Evolutionary conservation across 352 stramenopile species (phyloP).

Genomic region (Phytophthora cactorum): DNA sequence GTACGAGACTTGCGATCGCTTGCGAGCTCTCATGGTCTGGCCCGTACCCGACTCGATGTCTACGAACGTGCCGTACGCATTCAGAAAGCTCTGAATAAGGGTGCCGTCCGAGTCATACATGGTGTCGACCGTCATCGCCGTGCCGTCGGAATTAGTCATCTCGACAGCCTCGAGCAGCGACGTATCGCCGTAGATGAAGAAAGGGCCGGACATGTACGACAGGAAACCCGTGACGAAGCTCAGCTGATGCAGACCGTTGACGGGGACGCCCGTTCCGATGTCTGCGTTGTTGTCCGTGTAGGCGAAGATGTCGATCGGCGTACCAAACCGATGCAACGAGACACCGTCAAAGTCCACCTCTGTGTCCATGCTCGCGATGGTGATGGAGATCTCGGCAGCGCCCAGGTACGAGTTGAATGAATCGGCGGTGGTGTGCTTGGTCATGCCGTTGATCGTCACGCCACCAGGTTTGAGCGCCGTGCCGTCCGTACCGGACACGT

Average conservation of each 20-base stretch:
- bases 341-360: conserved; percentile 54
- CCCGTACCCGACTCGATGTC: conserved; percentile 73
- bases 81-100: conserved; percentile 52
- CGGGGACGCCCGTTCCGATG: conserved; percentile 54
- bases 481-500: conserved; percentile 58
- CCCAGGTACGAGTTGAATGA: conserved; percentile 49
- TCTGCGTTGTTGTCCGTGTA: conserved; percentile 34
- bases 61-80: conserved; percentile 62
- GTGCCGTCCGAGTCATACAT: conserved; percentile 55
- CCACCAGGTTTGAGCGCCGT: conserved; percentile 44
- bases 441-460: conserved; percentile 55
- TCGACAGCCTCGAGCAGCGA: conserved; percentile 50
- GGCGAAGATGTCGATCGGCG: conserved; percentile 44
- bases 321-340: conserved; percentile 54
- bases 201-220: conserved; percentile 70
- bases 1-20: conserved; percentile 70
- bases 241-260: conserved; percentile 70
- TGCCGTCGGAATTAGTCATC: conserved; percentile 64
- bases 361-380: conserved; percentile 48
- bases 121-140: conserved; percentile 38
- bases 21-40: conserved; percentile 71
- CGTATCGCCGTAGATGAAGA: conserved; percentile 70
- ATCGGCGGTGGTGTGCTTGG: conserved; percentile 35
- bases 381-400: conserved; percentile 50
- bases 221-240: conserved; percentile 74